Conservation (phyloP, 192 early-diverging fungal genomes). For the Phlyctochytrium bullatum region DNA sequence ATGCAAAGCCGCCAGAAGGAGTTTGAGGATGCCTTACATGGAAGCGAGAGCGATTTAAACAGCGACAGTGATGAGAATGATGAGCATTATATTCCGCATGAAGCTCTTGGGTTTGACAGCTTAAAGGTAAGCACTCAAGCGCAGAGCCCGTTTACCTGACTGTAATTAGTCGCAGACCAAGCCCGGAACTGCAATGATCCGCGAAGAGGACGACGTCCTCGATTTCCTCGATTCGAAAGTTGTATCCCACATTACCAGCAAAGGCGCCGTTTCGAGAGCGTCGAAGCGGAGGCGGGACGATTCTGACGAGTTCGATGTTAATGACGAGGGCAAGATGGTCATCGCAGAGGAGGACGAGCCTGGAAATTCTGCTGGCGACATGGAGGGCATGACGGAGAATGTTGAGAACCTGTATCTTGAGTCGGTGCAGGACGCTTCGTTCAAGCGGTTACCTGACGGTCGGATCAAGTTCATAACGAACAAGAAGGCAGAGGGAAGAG, state of each 20-base stretch:
- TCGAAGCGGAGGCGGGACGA: slow-evolving; percentile 21
- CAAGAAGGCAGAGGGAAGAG: slow-evolving; percentile 38
- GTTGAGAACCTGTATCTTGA: slow-evolving; percentile 86
- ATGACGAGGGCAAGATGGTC: slow-evolving; percentile 76
- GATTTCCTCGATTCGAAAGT: slow-evolving; percentile 90
- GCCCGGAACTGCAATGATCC: no score
- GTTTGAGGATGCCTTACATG: slow-evolving; percentile 89
- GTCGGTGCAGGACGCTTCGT: slow-evolving; percentile 75
- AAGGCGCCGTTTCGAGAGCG: slow-evolving; percentile 19
- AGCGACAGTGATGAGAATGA: slow-evolving; percentile 68
- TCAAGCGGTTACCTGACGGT: slow-evolving; percentile 76
- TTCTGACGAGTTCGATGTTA: slow-evolving; percentile 68
- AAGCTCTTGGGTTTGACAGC: no score
- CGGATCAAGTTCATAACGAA: slow-evolving; percentile 83
- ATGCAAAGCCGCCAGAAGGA: slow-evolving; percentile 42
- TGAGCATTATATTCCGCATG: slow-evolving; percentile 50
- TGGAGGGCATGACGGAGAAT: slow-evolving; percentile 39
- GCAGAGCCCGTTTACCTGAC: no score
- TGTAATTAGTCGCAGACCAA: slow-evolving; percentile 10
- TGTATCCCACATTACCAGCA: slow-evolving; percentile 53
- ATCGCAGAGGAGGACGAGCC: slow-evolving; percentile 69
- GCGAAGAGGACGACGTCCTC: slow-evolving; percentile 54
- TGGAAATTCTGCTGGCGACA: slow-evolving; percentile 32
- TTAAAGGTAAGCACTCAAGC: no score
- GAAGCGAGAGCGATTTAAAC: slow-evolving; percentile 84